phyloP scores from a whole-genome alignment of 768 basidiomycete species.

The Leccinum disarticulatum region DNA sequence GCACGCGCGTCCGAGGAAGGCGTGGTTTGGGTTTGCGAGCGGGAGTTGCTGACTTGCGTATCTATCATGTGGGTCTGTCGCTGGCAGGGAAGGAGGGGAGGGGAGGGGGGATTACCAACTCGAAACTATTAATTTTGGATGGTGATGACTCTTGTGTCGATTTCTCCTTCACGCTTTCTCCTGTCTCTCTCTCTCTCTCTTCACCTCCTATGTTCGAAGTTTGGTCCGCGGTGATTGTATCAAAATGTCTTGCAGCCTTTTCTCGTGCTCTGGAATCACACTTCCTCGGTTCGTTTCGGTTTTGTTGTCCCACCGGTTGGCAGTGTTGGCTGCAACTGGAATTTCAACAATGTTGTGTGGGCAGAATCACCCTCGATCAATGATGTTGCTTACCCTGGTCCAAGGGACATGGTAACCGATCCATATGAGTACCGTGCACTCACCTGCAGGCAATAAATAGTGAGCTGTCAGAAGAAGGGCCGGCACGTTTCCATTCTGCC shows the following conservation, averaged over 20 bases:
- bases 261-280: constrained; percentile 13
- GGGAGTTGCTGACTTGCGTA: constrained; percentile 17
- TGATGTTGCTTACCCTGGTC: constrained; percentile 5
- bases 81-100: constrained; percentile 6
- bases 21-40: constrained; percentile 17
- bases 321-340: constrained; percentile 5
- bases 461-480: neutral
- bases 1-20: constrained; percentile 14
- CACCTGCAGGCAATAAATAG: constrained; percentile 1
- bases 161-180: constrained; percentile 5
- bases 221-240: constrained; percentile 23
- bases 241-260: constrained; percentile 15
- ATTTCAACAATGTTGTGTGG: neutral
- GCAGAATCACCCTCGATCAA: neutral
- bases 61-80: constrained; percentile 22
- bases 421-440: neutral
- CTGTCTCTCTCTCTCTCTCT: neutral
- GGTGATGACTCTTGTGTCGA: constrained; percentile 11
- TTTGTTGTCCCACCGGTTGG: constrained; percentile 9
- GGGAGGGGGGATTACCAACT: constrained; percentile 8
- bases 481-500: neutral
- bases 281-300: constrained; percentile 4
- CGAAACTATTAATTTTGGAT: constrained; percentile 12
- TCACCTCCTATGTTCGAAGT: constrained; percentile 10
- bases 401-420: constrained; percentile 7